Base-by-base conservation (phyloP, 139 green algal species). In the Gonium pectorale region DNA sequence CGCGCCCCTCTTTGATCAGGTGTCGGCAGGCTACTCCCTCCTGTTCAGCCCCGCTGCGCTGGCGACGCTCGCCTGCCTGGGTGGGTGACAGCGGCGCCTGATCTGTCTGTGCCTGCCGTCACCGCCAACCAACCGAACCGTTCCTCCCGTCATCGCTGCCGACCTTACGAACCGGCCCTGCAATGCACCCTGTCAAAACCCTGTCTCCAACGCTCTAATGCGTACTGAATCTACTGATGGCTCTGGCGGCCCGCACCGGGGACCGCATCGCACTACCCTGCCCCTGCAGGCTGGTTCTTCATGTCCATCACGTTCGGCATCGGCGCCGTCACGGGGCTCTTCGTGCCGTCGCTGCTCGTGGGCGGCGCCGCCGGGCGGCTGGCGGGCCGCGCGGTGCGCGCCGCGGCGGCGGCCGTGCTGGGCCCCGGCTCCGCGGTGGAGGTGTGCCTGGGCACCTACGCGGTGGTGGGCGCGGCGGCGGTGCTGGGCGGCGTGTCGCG, bases 291-390 rank as follows among this genome's bases (percentile, higher is more conserved):
- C 43, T 84, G 78, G 78, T n/a, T 84, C 49, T 83, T 94, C 74
- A 95, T 95, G 85, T 89, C 89, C 29, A 67, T 80, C 72, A 95
- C 94, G 19, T 95, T 94, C 75, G 95, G 95, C 43, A 89, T 95
- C 37, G 94, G 93, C 27, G 91, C 92, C 35, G 86, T 91, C 51
- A 94, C 93, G 54, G 94, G 93, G 22, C 81, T 97, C 17, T 96
- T 97, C 86, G 92, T 97, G 49, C 93, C 94, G 0, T 92, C 88
- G 17, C 79, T 97, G 52, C 74, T 92, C 5, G 73, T 95, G 37
- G 40, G 94, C 29, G 92, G 86, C 0, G 89, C 92, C 0, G 83
- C 81, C 33, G 94, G 94, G 3, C 87, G 92, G 21, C 80, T 97
- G 35, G 75, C 91, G 46, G 94, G 93, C 29, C 86, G 91, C 43